Conservation (phyloP, 495 filamentous ascomycete species). For the Bacidia rubella region DNA sequence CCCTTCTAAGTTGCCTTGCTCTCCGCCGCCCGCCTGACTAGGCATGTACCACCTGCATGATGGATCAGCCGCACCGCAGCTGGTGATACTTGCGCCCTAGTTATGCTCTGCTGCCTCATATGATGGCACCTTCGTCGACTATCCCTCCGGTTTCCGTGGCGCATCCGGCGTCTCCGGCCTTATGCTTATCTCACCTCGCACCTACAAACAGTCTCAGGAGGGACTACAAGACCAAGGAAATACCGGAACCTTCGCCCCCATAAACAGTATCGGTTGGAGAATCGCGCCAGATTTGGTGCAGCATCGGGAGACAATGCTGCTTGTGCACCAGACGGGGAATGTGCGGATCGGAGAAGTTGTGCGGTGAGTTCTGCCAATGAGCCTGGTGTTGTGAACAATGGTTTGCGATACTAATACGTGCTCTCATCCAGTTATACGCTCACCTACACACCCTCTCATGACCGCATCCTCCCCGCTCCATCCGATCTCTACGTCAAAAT, state of each 20-base stretch:
- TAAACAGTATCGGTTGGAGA: conserved; percentile 31
- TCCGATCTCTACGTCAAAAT: conserved; percentile 66
- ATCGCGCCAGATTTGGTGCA: conserved; percentile 15
- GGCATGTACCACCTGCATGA: neutral
- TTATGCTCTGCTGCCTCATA: neutral
- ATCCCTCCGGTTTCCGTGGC: neutral
- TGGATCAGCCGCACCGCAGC: neutral
- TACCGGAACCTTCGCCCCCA: conserved; percentile 15
- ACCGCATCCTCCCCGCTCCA: conserved; percentile 77
- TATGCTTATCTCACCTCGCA: conserved; percentile 39
- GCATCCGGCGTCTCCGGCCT: conserved; percentile 4
- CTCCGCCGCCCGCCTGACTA: neutral
- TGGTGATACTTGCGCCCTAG: neutral
- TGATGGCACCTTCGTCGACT: neutral
- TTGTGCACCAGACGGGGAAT: conserved; percentile 75
- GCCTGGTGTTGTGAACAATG: neutral
- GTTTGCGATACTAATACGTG: neutral
- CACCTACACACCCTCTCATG: conserved; percentile 79
- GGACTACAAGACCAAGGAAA: conserved; percentile 24
- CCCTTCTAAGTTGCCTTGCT: neutral
- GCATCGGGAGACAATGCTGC: conserved; percentile 50
- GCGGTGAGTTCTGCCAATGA: conserved; percentile 29
- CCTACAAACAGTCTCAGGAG: conserved; percentile 34
- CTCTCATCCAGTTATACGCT: conserved; percentile 77
- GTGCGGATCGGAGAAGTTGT: conserved; percentile 89